These are phyloP conservation scores for Ceratobasidium sp. DNA, from an alignment of 1,284 basidiomycete genomes.

Conservation along the genomic window DNA sequence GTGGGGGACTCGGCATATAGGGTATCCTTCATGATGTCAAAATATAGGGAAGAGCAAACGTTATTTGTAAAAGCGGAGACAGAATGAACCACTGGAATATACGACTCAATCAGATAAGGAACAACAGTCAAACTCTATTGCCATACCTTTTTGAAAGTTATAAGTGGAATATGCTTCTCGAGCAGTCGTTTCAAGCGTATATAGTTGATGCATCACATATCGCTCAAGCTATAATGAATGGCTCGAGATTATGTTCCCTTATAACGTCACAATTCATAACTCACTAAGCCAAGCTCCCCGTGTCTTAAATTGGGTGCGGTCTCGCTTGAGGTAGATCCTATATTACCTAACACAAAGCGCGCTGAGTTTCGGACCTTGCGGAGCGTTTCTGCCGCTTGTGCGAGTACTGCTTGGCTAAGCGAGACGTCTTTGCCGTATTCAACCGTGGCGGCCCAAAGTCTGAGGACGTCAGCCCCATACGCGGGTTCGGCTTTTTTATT, in stretches of 20 bases:
- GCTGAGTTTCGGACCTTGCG: conserved; percentile 90
- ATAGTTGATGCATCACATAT: conserved; percentile 88
- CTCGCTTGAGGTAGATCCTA: conserved; percentile 57
- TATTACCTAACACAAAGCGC: conserved; percentile 90
- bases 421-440: conserved; percentile 92
- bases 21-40: conserved; percentile 91
- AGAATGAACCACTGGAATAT: conserved; percentile 63
- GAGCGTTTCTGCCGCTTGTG: conserved; percentile 80
- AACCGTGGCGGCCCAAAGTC: conserved; percentile 92
- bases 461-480: conserved; percentile 87
- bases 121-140: not conserved
- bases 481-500: conserved; percentile 75
- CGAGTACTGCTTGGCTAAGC: conserved; percentile 82
- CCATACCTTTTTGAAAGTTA: conserved; percentile 85
- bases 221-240: conserved; percentile 70
- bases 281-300: conserved; percentile 70
- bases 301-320: conserved; percentile 41
- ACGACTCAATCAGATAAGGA: not conserved
- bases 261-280: conserved; percentile 49
- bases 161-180: conserved; percentile 76
- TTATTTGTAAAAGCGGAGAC: conserved; percentile 75
- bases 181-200: conserved; percentile 73
- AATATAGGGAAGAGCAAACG: conserved; percentile 79
- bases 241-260: conserved; percentile 9
- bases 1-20: conserved; percentile 78